Evolutionary conservation across 1,139 yeast genomes (phyloP).

Genomic region (Taphrina confusa): DNA sequence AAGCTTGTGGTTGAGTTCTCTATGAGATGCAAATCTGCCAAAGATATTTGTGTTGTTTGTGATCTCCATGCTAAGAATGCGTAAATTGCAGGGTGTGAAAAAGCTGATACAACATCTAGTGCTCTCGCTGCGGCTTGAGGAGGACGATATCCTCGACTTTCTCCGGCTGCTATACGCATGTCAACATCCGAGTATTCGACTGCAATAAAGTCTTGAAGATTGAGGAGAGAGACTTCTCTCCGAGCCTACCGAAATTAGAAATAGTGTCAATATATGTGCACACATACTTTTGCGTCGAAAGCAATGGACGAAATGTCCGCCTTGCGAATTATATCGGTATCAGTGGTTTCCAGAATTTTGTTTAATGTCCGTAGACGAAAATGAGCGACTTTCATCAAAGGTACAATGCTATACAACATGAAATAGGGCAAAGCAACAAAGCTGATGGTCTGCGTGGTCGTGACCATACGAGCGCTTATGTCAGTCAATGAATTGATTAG

Average conservation of each 20-base stretch:
- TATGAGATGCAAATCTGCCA: slow-evolving; percentile 27
- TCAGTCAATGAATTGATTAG: slow-evolving; percentile 9
- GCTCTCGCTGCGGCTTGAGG: background rate
- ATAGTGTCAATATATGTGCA: background rate
- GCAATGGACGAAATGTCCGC: slow-evolving; percentile 7
- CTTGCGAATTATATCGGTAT: background rate
- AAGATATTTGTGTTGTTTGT: slow-evolving; percentile 3
- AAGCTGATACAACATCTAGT: background rate
- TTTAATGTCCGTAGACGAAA: background rate
- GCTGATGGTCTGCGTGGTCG: slow-evolving; percentile 13
- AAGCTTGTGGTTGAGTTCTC: slow-evolving; percentile 20
- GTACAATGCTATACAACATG: slow-evolving; percentile 12
- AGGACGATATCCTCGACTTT: background rate
- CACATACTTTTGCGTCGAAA: background rate
- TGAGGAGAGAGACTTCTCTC: slow-evolving; percentile 8
- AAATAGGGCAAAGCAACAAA: slow-evolving; percentile 18
- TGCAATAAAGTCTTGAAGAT: slow-evolving; percentile 3
- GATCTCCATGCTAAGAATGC: slow-evolving; percentile 20
- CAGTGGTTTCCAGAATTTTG: background rate
- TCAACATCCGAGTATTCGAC: background rate
- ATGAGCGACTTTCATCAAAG: background rate
- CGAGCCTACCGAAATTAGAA: slow-evolving; percentile 2
- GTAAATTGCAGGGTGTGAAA: slow-evolving; percentile 10
- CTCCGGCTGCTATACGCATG: background rate
- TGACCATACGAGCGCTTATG: slow-evolving; percentile 10